Conservation (phyloP, 768 basidiomycete genomes). For the Tricholomella constricta region DNA sequence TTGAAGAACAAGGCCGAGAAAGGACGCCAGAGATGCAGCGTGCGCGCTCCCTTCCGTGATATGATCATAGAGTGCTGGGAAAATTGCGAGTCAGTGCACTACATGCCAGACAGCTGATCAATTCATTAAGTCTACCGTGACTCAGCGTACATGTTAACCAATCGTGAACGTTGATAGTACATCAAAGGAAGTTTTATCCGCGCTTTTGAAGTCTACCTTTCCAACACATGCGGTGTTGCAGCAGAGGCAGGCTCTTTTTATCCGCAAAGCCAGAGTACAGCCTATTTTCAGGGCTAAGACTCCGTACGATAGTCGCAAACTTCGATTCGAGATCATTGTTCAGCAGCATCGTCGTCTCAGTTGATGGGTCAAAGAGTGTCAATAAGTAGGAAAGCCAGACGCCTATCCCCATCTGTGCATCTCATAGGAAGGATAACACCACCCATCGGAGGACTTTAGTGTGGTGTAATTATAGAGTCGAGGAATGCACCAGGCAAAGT, state of each 20-base stretch:
- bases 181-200: neutral
- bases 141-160: too few species aligned
- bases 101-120: too few species aligned
- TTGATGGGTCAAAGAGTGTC: conserved; percentile 10
- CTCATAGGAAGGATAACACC: neutral
- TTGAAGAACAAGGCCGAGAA: too few species aligned
- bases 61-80: too few species aligned
- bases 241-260: neutral
- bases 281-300: conserved; percentile 13
- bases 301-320: conserved; percentile 5
- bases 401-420: neutral
- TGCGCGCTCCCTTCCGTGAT: too few species aligned
- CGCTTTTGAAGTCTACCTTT: conserved; percentile 1
- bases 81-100: too few species aligned
- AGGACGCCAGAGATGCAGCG: too few species aligned
- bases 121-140: too few species aligned
- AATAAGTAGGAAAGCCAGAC: neutral
- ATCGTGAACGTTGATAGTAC: too few species aligned
- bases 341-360: conserved; percentile 2
- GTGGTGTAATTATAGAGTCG: neutral
- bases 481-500: conserved; percentile 7
- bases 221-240: neutral
- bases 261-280: conserved; percentile 6
- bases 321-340: conserved; percentile 11
- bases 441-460: neutral